A percentile compares a stretch with the other conserved stretches of the same genome.
These are phyloP conservation scores for Pyronema omphalodes DNA, from an alignment of 495 filamentous ascomycete species.

Conservation along the genomic window DNA sequence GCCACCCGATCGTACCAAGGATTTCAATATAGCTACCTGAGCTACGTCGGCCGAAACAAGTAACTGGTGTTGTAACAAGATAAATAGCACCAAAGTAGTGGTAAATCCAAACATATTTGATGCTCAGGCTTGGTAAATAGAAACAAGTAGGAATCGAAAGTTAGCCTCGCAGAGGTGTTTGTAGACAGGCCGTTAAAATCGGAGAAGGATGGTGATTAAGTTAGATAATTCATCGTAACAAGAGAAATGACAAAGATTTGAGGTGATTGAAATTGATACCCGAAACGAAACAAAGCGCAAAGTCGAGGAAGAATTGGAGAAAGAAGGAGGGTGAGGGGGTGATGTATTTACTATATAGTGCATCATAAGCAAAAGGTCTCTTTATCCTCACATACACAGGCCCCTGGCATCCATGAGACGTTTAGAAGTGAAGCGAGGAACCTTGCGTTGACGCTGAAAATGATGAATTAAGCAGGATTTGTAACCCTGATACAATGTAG, in stretches of 20 bases:
- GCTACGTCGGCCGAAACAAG: neutral
- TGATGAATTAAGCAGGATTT: too few species aligned
- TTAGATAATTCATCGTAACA: neutral
- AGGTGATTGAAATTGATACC: neutral
- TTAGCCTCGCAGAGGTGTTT: neutral
- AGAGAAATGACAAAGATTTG: neutral
- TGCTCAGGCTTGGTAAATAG: neutral
- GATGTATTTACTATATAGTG: neutral
- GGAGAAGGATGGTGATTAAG: neutral
- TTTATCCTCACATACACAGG: too few species aligned
- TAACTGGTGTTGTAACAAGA: neutral
- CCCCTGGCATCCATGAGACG: too few species aligned
- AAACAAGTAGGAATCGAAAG: neutral
- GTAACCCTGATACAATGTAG: too few species aligned
- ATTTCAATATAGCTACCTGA: neutral
- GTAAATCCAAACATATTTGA: neutral
- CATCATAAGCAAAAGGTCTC: too few species aligned
- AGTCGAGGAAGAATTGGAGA: neutral
- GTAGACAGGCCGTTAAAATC: neutral
- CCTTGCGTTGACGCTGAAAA: too few species aligned
- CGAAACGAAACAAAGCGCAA: neutral
- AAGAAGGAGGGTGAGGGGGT: slow-evolving; percentile 1
- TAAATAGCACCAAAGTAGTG: neutral
- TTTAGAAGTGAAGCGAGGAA: too few species aligned
- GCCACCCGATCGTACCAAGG: neutral